Base-by-base conservation (phyloP, 1,139 yeast species). In the Taphrina flavorubra region DNA sequence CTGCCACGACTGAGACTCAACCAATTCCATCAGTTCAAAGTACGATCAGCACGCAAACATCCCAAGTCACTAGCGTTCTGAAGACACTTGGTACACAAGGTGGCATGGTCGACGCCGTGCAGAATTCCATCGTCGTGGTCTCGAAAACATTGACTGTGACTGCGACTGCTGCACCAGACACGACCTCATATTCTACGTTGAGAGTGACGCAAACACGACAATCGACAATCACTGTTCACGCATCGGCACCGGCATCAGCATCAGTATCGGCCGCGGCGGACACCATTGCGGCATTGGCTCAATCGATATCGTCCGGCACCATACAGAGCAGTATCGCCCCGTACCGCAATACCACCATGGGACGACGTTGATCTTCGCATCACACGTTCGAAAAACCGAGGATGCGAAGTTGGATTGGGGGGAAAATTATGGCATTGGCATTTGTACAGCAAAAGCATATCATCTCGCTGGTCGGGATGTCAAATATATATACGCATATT, bases 191-290 rank as follows among this genome's bases (percentile, higher is more conserved):
- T 49, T 18, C 53, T 6, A 53, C 58, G 8, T 3, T 53, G 1
- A 10, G 20, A 34, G 34, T 37, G 36, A 53, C 58, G 0, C 58
- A 53, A 20, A 53, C 58, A 13, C 20, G 34, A 11, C 42, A 13
- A 7, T 53, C 58, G 7, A 53, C 58, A 11, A 18, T 36, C 36
- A 53, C 58, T 5, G 42, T 53, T 2, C 55, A 49, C 37, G 55
- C 37, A 4, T 20, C 34, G 10, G 47, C 47, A 14, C 47, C 2
- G 16, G 5, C 18, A 7, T 7, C 47, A 25, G 31, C 31, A 25
- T 2, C 31, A 25, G 31, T 4, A 25, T 25, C 31, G 31, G 31
- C 31, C 4, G 31, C 31, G 2, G 31, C n/a, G n/a, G n/a, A n/a
- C n/a, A n/a, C 31, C 31, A 4, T 25, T 25, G 31, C 31, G 31